Base-by-base conservation (phyloP, 371 early-diverging fungal genomes). In the Batrachochytrium dendrobatidis region DNA sequence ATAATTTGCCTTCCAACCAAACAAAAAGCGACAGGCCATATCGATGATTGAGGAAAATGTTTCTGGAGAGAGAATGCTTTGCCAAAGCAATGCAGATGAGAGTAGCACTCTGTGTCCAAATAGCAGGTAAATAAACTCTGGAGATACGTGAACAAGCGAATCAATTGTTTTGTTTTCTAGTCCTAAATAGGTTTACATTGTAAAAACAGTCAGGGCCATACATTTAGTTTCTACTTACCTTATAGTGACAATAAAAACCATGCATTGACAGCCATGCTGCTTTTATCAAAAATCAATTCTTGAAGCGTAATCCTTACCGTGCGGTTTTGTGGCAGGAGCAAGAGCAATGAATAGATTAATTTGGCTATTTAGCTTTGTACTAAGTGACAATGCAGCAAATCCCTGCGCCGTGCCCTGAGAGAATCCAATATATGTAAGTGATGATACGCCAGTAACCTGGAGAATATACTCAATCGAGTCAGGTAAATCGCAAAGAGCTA, bases 361-460 rank as follows among this genome's bases (percentile, higher is more conserved):
- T 62, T 90, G 83, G 45, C 79, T 71, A 72, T 93, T 91, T 45
- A 97, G 73, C n/a, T 71, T 60, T 3, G 82, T 81, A 65, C 85
- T 86, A 56, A 91, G 74, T 22, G 92, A 88, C 24, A 97, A 79
- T 1, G 91, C 85, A 22, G 94, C 88, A 69, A 95, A 93, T n/a
- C 86, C 87, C 62, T 89, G 89, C 3, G 93, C 88, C 1, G 92
- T 90, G 53, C 96, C 95, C 72, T 97, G 97, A 24, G 94, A 93
- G 66, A 95, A 95, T 4, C 98, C 98, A 66, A 97, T 87, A 65
- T 94, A 97, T 3, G 92, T 84, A 52, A 97, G 77, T 31, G 77
- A 81, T 22, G 81, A 74, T 4, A 80, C 86, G 0, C 89, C 90
- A 3, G 95, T 94, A 43, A 74, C 77, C 30, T 75, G 73, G 46